These are phyloP conservation scores for Ceratocystis huliohia DNA, from an alignment of 2,329 filamentous ascomycete species.

Conservation along the genomic window DNA sequence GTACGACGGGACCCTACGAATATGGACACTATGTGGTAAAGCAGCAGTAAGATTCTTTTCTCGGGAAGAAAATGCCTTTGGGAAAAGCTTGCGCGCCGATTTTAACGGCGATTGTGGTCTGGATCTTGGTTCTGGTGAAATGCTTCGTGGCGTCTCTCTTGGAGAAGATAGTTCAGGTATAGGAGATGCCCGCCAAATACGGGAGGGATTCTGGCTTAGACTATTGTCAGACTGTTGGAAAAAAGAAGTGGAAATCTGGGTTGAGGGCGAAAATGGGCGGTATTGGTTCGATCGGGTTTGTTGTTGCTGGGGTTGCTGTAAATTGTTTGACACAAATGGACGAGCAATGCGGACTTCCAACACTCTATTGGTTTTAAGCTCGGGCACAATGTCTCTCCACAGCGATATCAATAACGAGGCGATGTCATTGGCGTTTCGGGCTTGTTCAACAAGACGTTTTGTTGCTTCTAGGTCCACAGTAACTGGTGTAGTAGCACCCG, in stretches of 20 bases:
- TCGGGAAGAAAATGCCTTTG: background rate
- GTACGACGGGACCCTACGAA: constrained; percentile 3
- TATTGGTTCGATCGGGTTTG: background rate
- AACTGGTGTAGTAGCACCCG: background rate
- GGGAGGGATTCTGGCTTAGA: background rate
- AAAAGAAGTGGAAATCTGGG: background rate
- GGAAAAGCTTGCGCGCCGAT: constrained; percentile 8
- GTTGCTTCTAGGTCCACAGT: constrained; percentile 14
- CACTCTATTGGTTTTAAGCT: constrained; percentile 14
- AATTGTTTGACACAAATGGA: constrained; percentile 4
- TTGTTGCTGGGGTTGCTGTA: constrained; percentile 7
- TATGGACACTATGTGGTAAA: constrained; percentile 4
- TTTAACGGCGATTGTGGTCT: constrained; percentile 5
- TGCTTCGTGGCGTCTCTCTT: background rate
- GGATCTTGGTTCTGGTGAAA: background rate
- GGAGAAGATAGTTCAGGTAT: constrained; percentile 8
- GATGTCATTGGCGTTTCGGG: constrained; percentile 45
- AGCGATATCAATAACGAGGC: constrained; percentile 53
- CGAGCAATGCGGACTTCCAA: constrained; percentile 16
- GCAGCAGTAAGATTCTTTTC: constrained; percentile 4
- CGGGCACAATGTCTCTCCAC: constrained; percentile 40
- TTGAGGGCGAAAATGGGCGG: constrained; percentile 4
- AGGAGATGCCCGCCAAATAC: constrained; percentile 1
- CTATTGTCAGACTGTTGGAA: constrained; percentile 1
- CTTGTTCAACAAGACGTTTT: constrained; percentile 36